Conservation (phyloP, 495 filamentous ascomycete species). For the Penicillium daleae region DNA sequence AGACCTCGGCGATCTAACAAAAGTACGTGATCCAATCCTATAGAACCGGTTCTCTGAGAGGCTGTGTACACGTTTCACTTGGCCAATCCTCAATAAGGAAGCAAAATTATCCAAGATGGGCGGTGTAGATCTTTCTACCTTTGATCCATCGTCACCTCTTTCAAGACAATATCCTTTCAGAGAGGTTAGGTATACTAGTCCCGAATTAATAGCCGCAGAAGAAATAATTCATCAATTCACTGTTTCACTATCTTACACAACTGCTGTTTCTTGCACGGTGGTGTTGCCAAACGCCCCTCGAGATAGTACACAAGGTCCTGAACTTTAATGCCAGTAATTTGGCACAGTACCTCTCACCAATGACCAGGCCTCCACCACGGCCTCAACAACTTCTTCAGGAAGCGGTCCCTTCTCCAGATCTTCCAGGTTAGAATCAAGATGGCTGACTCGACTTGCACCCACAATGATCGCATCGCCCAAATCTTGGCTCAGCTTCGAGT, state of each 20-base stretch:
- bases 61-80: too few species aligned
- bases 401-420: constrained; percentile 43
- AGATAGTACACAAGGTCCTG: background rate
- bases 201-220: background rate
- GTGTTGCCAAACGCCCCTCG: background rate
- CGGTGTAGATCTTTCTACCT: too few species aligned
- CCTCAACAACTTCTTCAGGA: constrained; percentile 32
- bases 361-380: constrained; percentile 18
- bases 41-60: background rate
- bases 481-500: constrained; percentile 32
- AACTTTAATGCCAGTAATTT: constrained; percentile 23
- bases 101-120: too few species aligned
- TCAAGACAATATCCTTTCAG: background rate
- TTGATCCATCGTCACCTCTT: background rate
- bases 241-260: background rate
- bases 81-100: too few species aligned
- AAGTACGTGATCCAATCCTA: background rate
- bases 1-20: background rate
- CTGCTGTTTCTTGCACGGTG: background rate
- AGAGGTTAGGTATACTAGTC: background rate
- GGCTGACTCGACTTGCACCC: constrained; percentile 41
- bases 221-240: too few species aligned
- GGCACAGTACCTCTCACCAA: constrained; percentile 15
- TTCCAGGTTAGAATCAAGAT: constrained; percentile 37
- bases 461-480: constrained; percentile 48